Conservation (phyloP, 2,329 filamentous ascomycete species). For the Colletotrichum aenigma region DNA sequence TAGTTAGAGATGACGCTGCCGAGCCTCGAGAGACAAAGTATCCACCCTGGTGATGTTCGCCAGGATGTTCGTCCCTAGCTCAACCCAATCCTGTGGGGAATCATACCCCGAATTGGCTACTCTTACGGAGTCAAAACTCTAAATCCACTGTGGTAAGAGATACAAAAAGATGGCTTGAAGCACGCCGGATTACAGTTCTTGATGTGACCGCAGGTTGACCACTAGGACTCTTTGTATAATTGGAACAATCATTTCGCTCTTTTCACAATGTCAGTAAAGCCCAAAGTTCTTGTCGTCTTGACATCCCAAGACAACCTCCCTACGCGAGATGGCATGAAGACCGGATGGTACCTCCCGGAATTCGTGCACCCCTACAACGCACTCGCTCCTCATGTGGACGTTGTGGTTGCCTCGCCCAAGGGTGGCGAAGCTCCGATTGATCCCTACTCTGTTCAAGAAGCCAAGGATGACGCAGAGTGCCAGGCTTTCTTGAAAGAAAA, state of each 20-base stretch:
- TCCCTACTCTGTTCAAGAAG: background rate
- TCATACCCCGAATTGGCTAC: background rate
- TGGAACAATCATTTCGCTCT: background rate
- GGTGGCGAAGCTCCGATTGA: background rate
- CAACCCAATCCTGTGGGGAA: background rate
- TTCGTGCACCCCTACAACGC: background rate
- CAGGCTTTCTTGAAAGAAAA: background rate
- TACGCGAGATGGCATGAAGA: background rate
- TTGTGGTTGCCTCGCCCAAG: background rate
- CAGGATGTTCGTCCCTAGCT: background rate
- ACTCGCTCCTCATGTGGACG: background rate
- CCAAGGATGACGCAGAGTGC: background rate
- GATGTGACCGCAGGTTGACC: background rate
- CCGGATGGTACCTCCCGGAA: background rate
- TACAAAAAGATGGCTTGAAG: background rate
- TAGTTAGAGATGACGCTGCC: background rate
- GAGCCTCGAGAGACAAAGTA: background rate
- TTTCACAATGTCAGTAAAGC: background rate
- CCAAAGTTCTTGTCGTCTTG: background rate
- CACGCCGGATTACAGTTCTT: background rate
- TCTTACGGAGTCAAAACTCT: background rate
- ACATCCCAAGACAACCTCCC: background rate
- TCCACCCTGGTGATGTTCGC: background rate
- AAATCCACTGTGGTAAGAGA: background rate
- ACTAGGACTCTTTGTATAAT: fast-evolving